Percentiles rank a stretch among this genome's conserved stretches.
phyloP scores from a whole-genome alignment of 352 stramenopile species.

The Globisporangium solare region DNA sequence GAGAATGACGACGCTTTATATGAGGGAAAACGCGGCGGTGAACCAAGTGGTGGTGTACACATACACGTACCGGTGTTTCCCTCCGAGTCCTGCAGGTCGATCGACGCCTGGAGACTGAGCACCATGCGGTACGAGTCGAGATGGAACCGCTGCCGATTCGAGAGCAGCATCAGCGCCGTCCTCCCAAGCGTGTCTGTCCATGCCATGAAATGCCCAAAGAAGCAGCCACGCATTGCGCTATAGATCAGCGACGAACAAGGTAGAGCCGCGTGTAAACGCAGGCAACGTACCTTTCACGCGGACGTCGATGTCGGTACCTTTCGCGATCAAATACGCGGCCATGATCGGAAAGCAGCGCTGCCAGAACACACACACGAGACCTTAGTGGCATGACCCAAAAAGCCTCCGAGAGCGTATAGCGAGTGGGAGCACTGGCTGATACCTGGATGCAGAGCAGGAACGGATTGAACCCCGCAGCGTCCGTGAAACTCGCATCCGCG shows the following conservation, averaged over 20 bases:
- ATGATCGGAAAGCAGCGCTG: conserved; percentile 69
- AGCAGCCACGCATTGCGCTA: neutral
- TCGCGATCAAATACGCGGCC: conserved; percentile 71
- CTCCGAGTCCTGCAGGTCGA: conserved; percentile 50
- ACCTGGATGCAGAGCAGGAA: conserved; percentile 68
- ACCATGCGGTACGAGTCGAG: conserved; percentile 83
- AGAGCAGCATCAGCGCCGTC: conserved; percentile 72
- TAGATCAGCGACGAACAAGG: neutral
- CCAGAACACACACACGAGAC: too few relatives aligned
- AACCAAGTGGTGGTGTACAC: neutral
- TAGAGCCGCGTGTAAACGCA: neutral
- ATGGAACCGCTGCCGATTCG: conserved; percentile 65
- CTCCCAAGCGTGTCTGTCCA: conserved; percentile 28
- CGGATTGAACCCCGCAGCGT: conserved; percentile 47
- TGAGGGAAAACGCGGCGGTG: neutral
- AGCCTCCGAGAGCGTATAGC: neutral
- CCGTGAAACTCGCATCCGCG: conserved; percentile 45
- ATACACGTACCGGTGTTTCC: conserved; percentile 66
- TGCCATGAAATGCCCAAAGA: neutral
- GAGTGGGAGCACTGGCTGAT: neutral
- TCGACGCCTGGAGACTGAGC: conserved; percentile 50
- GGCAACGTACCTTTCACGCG: conserved; percentile 31
- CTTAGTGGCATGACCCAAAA: too few relatives aligned
- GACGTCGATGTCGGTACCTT: conserved; percentile 62
- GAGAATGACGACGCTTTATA: neutral